These are phyloP conservation scores for Turritis glabra DNA, from an alignment of 345 rosid species.

Conservation along the genomic window DNA sequence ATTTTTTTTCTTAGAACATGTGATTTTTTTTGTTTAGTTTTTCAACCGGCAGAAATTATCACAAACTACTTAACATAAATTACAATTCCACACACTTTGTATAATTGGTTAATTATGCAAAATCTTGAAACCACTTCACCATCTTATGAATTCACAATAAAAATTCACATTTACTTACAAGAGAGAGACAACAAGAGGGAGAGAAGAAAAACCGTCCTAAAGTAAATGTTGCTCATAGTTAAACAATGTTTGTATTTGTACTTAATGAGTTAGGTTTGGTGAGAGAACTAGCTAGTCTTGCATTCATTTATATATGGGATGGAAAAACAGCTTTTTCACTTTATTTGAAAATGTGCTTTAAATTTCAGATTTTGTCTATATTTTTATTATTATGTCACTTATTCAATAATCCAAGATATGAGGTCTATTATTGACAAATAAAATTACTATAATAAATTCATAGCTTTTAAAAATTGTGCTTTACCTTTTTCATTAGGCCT, in stretches of 20 bases:
- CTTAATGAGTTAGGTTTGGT: not conserved
- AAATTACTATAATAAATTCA: too few species aligned
- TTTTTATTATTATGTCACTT: too few species aligned
- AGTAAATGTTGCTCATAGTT: not conserved
- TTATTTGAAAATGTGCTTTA: too few species aligned
- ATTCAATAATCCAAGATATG: too few species aligned
- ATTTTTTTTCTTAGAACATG: not conserved
- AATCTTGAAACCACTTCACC: not conserved
- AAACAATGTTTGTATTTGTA: not conserved
- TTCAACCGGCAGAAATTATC: too few species aligned
- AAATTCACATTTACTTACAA: slow-evolving; percentile 6
- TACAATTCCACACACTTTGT: not conserved
- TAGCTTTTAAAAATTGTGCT: too few species aligned
- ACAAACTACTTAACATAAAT: not conserved
- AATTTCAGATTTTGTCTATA: too few species aligned
- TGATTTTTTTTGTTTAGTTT: not conserved
- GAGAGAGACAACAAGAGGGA: not conserved
- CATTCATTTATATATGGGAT: too few species aligned
- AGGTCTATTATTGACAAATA: too few species aligned
- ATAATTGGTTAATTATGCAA: not conserved
- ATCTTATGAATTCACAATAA: not conserved
- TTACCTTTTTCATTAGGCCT: too few species aligned
- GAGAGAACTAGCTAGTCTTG: not conserved
- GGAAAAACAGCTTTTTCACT: too few species aligned
- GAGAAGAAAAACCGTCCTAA: not conserved